Evolutionary conservation across 257 asterid genomes (phyloP), one percentile per base, ranked within the genome.

Genomic region (Parsonsia alboflavescens): DNA sequence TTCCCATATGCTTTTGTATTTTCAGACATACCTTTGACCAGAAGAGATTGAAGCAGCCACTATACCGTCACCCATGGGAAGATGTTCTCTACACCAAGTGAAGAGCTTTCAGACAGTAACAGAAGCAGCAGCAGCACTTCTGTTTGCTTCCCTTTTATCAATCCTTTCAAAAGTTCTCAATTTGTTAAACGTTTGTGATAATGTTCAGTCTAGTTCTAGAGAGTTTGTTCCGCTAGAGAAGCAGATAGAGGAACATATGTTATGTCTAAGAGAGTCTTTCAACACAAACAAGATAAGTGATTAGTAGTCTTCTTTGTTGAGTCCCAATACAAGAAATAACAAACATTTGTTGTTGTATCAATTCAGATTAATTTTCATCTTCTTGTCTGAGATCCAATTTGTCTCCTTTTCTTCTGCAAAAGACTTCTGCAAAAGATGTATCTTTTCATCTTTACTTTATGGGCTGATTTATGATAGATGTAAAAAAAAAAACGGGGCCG

Each of bases 61-160:
- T 92, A 28, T 94, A 94, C 86, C 99, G 97, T 79, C 99, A 94
- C 85, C 99, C 99, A 2, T 94, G 99, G 99, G 99, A 94, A 87
- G 99, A 94, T 78, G 99, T 94, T 70, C 96, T 92, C 74, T 94
- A 94, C 93, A 94, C 99, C 87, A 92, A 94, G 91, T 94, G 88
- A 88, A 81, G 73, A 24, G 70, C 66, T 48, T 77, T 53, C 61
- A 3, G 57, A 28, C 28, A 59, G 26, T 63, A 68, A 70, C 49
- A 50, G 71, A 39, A 74, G 39, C 39, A 22, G 12, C 49, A 45
- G 49, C 49, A 45, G 12, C 49, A 30, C 26, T 49, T 70, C 73
- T 67, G 77, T 7, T 33, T 26, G 45, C 67, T 16, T 52, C 74
- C n/a, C 53, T 5, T 44, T 58, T 9, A 48, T 33, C 63, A 33